Conservation (phyloP, 306 rosid species). For the Senna tora region DNA sequence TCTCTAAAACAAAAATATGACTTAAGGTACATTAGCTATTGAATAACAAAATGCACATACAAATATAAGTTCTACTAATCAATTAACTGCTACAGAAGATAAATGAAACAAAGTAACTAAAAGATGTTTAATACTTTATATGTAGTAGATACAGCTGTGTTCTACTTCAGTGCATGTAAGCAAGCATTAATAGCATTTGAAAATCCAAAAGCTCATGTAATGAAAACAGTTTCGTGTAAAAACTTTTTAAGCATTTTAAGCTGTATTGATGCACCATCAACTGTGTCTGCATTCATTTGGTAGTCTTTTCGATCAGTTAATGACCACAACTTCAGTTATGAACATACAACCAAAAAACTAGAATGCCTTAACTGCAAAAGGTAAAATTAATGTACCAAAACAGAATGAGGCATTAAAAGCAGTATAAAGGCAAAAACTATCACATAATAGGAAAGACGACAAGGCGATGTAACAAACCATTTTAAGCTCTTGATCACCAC, state of each 20-base stretch:
- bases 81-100: neutral
- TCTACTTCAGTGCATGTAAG: neutral
- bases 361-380: slow-evolving; percentile 1
- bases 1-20: slow-evolving; percentile 29
- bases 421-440: neutral
- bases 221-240: slow-evolving; percentile 2
- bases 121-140: neutral
- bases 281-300: slow-evolving; percentile 1
- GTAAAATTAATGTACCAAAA: slow-evolving; percentile 19
- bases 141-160: neutral
- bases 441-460: slow-evolving; percentile 18
- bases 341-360: neutral
- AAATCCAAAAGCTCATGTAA: slow-evolving; percentile 7
- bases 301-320: slow-evolving; percentile 30
- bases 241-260: slow-evolving; percentile 17
- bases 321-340: slow-evolving; percentile 16
- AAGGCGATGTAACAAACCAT: slow-evolving; percentile 60
- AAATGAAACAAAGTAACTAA: neutral
- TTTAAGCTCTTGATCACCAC: slow-evolving; percentile 75
- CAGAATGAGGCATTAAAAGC: slow-evolving; percentile 8
- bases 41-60: neutral
- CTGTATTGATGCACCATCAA: neutral
- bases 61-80: neutral
- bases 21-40: slow-evolving; percentile 22
- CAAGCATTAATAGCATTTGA: neutral